phyloP scores from a whole-genome alignment of 495 filamentous ascomycete species.

The Neurospora pannonica region DNA sequence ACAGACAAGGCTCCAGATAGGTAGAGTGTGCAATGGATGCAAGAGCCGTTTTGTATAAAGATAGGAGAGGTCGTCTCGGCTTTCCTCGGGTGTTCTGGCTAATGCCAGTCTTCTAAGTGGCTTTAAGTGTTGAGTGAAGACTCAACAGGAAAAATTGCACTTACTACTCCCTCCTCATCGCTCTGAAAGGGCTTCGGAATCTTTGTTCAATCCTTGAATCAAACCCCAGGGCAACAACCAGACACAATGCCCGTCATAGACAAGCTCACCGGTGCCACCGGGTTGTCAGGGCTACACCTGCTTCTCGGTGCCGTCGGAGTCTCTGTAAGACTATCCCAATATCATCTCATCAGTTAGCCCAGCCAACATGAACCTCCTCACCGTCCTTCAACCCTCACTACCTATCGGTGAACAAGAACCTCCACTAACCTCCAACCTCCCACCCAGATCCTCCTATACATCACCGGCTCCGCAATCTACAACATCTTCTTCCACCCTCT shows the following conservation, averaged over 20 bases:
- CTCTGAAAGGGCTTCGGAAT: neutral
- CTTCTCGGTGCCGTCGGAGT: neutral
- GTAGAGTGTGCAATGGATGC: no score
- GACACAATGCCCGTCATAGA: neutral
- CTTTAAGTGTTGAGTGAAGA: neutral
- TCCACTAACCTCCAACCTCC: neutral
- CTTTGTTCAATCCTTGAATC: neutral
- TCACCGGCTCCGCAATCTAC: slow-evolving; percentile 22
- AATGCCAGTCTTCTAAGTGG: neutral
- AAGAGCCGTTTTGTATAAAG: neutral
- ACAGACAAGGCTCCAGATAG: neutral
- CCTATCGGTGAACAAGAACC: neutral
- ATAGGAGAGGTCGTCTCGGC: neutral
- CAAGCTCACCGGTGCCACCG: neutral
- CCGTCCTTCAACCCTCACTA: neutral
- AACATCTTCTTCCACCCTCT: slow-evolving; percentile 48
- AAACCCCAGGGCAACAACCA: neutral
- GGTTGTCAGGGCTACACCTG: neutral
- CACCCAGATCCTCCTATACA: neutral
- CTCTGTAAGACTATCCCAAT: neutral
- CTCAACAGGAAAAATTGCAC: neutral
- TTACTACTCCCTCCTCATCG: neutral
- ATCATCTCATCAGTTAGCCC: neutral
- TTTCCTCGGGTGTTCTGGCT: neutral
- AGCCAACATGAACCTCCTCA: neutral